phyloP scores from a whole-genome alignment of 495 filamentous ascomycete species.

The Cryomyces antarcticus region DNA sequence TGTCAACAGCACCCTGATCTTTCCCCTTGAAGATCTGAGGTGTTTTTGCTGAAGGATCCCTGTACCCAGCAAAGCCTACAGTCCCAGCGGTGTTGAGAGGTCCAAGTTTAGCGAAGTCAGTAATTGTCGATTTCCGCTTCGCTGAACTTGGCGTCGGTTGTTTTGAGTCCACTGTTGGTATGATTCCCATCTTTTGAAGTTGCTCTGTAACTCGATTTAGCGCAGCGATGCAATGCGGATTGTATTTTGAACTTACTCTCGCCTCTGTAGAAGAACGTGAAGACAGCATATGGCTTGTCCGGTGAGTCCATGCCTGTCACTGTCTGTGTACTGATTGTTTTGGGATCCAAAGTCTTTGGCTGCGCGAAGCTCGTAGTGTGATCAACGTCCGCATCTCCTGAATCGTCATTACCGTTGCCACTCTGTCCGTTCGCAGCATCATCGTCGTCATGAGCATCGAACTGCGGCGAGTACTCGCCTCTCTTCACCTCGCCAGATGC shows the following conservation, averaged over 20 bases:
- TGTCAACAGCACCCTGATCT: conserved; percentile 53
- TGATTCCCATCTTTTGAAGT: conserved; percentile 83
- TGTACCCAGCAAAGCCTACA: conserved; percentile 77
- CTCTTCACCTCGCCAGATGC: conserved; percentile 93
- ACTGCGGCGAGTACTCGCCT: conserved; percentile 94
- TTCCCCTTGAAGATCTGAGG: conserved; percentile 28
- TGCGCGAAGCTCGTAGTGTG: conserved; percentile 98
- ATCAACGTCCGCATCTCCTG: conserved; percentile 53
- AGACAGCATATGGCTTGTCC: conserved; percentile 86
- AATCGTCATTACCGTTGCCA: conserved; percentile 24
- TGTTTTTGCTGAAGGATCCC: conserved; percentile 39
- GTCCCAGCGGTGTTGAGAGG: conserved; percentile 65
- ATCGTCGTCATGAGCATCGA: conserved; percentile 89
- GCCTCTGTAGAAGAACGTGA: conserved; percentile 95
- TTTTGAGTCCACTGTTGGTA: conserved; percentile 38
- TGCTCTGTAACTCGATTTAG: conserved; percentile 34
- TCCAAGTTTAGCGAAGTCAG: conserved; percentile 67
- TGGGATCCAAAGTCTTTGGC: conserved; percentile 89
- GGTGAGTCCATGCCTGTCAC: conserved; percentile 95
- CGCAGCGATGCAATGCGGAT: neutral
- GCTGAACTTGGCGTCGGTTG: conserved; percentile 30
- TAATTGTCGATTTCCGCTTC: conserved; percentile 57
- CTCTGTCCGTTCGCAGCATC: conserved; percentile 26
- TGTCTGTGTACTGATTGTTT: conserved; percentile 92
- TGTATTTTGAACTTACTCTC: conserved; percentile 47